Evolutionary conservation across 352 stramenopile species (phyloP).

Genomic region (Lagenidium giganteum): DNA sequence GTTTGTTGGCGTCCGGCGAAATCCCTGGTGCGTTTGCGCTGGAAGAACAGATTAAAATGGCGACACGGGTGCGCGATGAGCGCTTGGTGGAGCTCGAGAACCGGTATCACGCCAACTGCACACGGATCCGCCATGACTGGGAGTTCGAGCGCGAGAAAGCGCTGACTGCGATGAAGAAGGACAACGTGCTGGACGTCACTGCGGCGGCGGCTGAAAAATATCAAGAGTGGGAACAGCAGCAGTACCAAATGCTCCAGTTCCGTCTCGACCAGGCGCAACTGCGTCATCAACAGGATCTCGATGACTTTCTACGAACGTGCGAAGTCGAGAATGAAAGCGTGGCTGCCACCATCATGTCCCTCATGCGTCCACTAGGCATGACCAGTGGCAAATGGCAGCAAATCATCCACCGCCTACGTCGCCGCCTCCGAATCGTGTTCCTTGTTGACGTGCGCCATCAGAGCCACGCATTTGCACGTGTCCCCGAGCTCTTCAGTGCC

Average conservation of each 20-base stretch:
- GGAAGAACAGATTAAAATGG: conserved; percentile 63
- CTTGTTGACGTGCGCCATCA: conserved; percentile 26
- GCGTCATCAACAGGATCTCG: conserved; percentile 51
- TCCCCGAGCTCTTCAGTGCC: conserved; percentile 25
- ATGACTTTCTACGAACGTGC: conserved; percentile 45
- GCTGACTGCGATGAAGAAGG: conserved; percentile 15
- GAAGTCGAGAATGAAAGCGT: conserved; percentile 74
- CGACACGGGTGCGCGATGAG: conserved; percentile 56
- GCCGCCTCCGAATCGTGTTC: conserved; percentile 41
- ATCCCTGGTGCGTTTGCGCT: conserved; percentile 49
- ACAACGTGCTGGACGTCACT: conserved; percentile 21
- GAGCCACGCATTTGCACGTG: not conserved
- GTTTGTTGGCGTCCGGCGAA: conserved; percentile 50
- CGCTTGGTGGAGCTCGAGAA: conserved; percentile 45
- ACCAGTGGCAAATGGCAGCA: conserved; percentile 69
- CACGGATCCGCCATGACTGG: conserved; percentile 24
- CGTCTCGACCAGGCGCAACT: conserved; percentile 34
- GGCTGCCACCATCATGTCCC: conserved; percentile 66
- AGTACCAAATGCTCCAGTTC: conserved; percentile 19
- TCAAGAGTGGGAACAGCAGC: conserved; percentile 30
- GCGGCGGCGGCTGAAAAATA: conserved; percentile 22
- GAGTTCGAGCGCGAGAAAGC: conserved; percentile 26
- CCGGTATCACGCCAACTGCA: conserved; percentile 20
- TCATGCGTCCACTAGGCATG: conserved; percentile 62
- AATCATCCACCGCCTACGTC: conserved; percentile 46